phyloP scores from a whole-genome alignment of 306 rosid species.

The Vigna mungo region DNA sequence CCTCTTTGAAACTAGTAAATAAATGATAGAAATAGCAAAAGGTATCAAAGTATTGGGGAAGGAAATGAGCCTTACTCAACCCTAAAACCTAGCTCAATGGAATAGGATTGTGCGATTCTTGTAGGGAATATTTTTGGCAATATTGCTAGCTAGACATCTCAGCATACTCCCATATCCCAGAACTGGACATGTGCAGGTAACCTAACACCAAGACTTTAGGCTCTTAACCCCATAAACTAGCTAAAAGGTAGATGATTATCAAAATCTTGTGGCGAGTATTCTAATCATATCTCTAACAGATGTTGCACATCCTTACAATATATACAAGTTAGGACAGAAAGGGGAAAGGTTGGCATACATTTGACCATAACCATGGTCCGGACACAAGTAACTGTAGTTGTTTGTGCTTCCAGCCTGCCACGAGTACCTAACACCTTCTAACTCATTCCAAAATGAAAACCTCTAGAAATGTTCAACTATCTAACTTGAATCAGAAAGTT shows the following conservation, averaged over 20 bases:
- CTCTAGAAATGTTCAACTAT: slow-evolving; percentile 20
- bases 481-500: slow-evolving; percentile 20
- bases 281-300: background rate
- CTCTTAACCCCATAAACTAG: background rate
- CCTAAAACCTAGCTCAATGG: background rate
- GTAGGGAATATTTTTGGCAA: background rate
- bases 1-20: background rate
- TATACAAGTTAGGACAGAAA: background rate
- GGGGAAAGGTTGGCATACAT: background rate
- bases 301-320: background rate
- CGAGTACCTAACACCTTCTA: background rate
- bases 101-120: background rate
- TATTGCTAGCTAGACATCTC: background rate
- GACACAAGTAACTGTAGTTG: background rate
- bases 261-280: background rate
- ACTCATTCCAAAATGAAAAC: slow-evolving; percentile 13
- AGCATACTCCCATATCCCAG: background rate
- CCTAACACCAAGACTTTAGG: background rate
- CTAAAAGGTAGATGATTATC: background rate
- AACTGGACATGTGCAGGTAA: background rate
- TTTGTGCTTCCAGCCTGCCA: background rate
- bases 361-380: slow-evolving; percentile 2
- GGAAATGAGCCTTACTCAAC: background rate
- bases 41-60: background rate
- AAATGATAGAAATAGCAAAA: background rate